phyloP scores from a whole-genome alignment of 768 basidiomycete species.

The Pleurotus tuoliensis region DNA sequence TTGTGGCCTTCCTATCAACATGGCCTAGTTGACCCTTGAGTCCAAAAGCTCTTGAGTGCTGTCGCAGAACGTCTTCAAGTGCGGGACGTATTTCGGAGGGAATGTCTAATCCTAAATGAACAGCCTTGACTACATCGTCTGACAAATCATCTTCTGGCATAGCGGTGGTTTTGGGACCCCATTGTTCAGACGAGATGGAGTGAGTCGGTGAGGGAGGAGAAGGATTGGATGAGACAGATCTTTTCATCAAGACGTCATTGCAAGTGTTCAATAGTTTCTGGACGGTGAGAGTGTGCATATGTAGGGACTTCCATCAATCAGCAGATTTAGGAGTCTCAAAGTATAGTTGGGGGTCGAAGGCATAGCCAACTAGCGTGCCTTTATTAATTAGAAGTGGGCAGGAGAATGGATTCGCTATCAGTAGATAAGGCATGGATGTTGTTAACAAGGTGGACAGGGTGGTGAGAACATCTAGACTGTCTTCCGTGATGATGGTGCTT shows the following conservation, averaged over 20 bases:
- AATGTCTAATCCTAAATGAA: background rate
- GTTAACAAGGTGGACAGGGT: constrained; percentile 14
- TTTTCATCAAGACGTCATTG: no score
- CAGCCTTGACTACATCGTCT: no score
- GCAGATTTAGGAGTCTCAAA: no score
- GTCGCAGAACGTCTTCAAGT: constrained; percentile 15
- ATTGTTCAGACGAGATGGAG: no score
- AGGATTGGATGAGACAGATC: no score
- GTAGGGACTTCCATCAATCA: no score
- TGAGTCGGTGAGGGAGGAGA: no score
- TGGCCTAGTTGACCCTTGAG: constrained; percentile 26
- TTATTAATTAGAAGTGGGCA: constrained; percentile 10
- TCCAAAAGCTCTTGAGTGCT: constrained; percentile 22
- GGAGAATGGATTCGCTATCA: constrained; percentile 11
- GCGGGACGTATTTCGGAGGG: background rate
- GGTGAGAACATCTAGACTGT: constrained; percentile 6
- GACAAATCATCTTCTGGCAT: no score
- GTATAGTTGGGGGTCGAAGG: background rate
- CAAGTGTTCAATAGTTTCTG: no score
- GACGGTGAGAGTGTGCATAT: no score
- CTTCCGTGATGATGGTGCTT: constrained; percentile 9
- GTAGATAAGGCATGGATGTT: constrained; percentile 4
- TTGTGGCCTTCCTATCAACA: constrained; percentile 18
- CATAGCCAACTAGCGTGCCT: constrained; percentile 10
- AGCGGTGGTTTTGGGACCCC: no score